Percentiles rank a stretch among this genome's conserved stretches.
Conservation (phyloP, 345 rosid species). For the Eucalyptus pumila region DNA sequence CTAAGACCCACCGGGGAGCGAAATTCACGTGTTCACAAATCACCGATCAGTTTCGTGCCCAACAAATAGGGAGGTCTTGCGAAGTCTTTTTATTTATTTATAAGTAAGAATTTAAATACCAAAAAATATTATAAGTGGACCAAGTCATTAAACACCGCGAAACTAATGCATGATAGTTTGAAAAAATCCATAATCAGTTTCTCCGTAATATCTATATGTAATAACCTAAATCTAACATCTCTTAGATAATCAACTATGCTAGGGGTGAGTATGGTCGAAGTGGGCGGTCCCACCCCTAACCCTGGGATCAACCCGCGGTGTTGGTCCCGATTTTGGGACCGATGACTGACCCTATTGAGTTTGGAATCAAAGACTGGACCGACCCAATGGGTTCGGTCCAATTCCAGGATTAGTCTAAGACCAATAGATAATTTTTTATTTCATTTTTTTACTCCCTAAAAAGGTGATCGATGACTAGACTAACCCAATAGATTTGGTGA, state of each 20-base stretch:
- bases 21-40: not conserved
- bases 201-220: too few species aligned
- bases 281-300: too few species aligned
- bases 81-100: too few species aligned
- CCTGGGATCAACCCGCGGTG: rapidly evolving
- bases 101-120: not conserved
- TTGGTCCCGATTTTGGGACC: rapidly evolving
- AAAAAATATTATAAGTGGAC: too few species aligned
- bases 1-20: not conserved
- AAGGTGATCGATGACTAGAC: rapidly evolving
- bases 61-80: not conserved
- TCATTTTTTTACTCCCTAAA: too few species aligned
- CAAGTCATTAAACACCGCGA: too few species aligned
- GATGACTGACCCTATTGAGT: rapidly evolving
- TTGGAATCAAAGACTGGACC: rapidly evolving
- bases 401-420: rapidly evolving
- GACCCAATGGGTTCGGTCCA: rapidly evolving
- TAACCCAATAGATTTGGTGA: too few species aligned
- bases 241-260: too few species aligned
- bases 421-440: too few species aligned
- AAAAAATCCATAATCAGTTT: too few species aligned
- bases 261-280: rapidly evolving
- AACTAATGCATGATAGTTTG: too few species aligned
- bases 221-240: too few species aligned
- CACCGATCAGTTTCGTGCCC: not conserved